Base-by-base conservation (phyloP, 2,329 filamentous ascomycete genomes). In the Elsinoe australis region DNA sequence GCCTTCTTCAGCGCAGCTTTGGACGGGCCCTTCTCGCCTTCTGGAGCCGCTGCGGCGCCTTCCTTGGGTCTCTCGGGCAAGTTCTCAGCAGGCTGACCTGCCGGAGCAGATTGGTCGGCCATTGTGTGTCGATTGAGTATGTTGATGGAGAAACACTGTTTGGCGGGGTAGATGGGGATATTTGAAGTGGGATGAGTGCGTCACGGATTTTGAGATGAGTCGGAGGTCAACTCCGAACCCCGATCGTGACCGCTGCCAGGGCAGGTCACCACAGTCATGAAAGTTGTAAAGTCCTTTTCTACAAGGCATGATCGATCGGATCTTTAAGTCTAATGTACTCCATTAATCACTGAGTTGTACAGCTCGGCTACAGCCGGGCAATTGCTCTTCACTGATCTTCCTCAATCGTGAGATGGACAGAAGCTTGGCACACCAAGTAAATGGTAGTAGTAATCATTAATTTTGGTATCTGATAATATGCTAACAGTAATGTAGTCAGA, bases 1-100 rank as follows among this genome's bases (percentile, higher is more conserved):
- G 85, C 82, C 72, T 94, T 94, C 72, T 94, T 94, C 55, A 83
- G 70, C 12, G 81, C 87, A 67, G 82, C 89, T 71, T 94, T 89
- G 52, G 83, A 87, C 33, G 76, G 72, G 10, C 70, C 69, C 47
- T 69, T 71, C 49, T 67, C 69, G 36, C 56, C 58, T 28, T 61
- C 60, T 19, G 49, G 58, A 24, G 49, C 60, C 38, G 46, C 59
- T 6, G 52, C 48, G 29, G 54, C 53, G 26, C 56, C 54, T 14
- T 57, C 58, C 47, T 61, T 62, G 19, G 59, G 59, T 41, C 60
- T 55, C 51, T 61, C 59, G 17, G 60, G 57, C 2, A 63, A 49
- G 22, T 49, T 50, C 41, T 54, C 47, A 17, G 47, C 52, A 28
- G 49, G 47, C 33, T 50, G 41, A 35, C 24, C 34, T 12, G 56